Evolutionary conservation across 495 filamentous ascomycete genomes (phyloP), one percentile per base, ranked within the genome.

Genomic region (Xylona heveae): DNA sequence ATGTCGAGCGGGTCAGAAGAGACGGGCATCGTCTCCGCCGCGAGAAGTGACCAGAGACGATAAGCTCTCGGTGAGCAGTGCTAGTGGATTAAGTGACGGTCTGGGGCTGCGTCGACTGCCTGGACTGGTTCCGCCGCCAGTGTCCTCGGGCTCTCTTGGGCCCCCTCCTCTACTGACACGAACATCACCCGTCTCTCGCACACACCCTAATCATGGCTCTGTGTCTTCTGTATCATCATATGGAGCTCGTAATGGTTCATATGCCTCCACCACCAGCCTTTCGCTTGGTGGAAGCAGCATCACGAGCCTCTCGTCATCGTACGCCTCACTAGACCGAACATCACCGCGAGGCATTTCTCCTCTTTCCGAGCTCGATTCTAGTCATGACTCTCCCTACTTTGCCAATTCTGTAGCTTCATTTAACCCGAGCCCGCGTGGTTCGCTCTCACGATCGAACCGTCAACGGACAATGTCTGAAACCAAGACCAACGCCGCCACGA

Each of bases 21-120:
- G 82, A 37, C 61, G 78, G 33, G 81, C 82, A 16, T 82, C 78
- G 2, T 84, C 79, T 16, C 78, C 80, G 16, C 77, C 72, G 2
- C 40, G 46, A 8, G 55, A 53, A 35, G 35, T 39, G 27, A 25
- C 33, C 6, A 55, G 59, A n/a, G 77, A 80, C 19, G 78, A 82
- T 41, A 52, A 64, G 19, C 59, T 57, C 26, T 46, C 62, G 3
- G 46, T 75, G 35, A 64, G 71, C 37, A 54, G 59, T 9, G 52
- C 53, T 25, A 43, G 57, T 17, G 73, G 63, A n/a, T n/a, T n/a
- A n/a, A n/a, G n/a, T n/a, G n/a, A n/a, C 23, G 23, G 8, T 25
- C 13, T 7, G 23, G 7, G 23, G n/a, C 13, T 24, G 15, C 12
- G 31, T 19, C 16, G 24, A 15, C 34, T 65, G 65, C 20, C 69